Percentiles rank a stretch among this genome's conserved stretches.
These are phyloP conservation scores for Leccinum subtestaceum DNA, from an alignment of 768 basidiomycete species.

Conservation along the genomic window DNA sequence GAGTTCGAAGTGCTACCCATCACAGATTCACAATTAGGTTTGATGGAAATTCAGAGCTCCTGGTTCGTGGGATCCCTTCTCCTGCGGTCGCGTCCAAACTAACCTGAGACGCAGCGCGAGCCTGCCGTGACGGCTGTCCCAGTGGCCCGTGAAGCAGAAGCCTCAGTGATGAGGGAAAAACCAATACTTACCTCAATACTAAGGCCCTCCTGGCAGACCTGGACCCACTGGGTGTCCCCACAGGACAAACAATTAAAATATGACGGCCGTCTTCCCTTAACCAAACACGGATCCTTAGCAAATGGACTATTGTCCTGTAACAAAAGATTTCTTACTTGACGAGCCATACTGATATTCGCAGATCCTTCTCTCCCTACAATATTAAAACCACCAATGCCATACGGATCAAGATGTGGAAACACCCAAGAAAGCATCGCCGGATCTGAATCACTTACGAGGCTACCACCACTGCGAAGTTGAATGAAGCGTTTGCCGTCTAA, in stretches of 20 bases:
- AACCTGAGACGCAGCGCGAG: constrained; percentile 10
- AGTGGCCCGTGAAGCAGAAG: constrained; percentile 14
- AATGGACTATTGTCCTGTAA: too few species aligned
- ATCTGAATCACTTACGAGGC: not conserved
- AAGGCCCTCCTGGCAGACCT: too few species aligned
- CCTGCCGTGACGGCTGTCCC: constrained; percentile 7
- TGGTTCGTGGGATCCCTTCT: too few species aligned
- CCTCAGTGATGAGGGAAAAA: too few species aligned
- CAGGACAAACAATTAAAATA: too few species aligned
- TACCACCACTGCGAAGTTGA: not conserved
- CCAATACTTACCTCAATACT: too few species aligned
- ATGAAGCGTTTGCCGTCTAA: not conserved
- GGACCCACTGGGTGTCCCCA: too few species aligned
- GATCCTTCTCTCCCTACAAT: not conserved
- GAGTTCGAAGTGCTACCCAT: too few species aligned
- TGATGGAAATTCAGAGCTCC: too few species aligned
- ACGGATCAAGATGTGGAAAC: not conserved
- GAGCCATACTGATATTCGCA: not conserved
- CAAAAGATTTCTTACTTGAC: not conserved
- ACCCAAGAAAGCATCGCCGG: not conserved
- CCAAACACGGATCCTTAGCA: too few species aligned
- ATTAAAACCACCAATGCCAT: not conserved
- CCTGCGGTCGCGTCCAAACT: not conserved
- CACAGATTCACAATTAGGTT: too few species aligned
- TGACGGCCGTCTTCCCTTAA: too few species aligned